Evolutionary conservation across 1,284 basidiomycete species (phyloP), one percentile per base, ranked within the genome.

Genomic region (Heterobasidion parviporum): DNA sequence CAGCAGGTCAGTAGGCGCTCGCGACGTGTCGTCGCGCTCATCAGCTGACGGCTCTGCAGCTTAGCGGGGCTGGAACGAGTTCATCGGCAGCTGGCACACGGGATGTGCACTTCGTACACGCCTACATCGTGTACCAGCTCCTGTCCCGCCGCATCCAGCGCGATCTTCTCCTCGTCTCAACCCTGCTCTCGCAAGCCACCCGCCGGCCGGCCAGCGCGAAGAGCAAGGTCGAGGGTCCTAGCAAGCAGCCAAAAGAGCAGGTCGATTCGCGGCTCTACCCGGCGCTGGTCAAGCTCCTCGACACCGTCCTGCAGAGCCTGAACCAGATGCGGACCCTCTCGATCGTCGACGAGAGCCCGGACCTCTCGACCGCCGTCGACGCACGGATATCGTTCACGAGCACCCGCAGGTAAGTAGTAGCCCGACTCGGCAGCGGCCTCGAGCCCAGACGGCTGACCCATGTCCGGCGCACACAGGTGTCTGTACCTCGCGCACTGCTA

Each of bases 321-420:
- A 81, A 81, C 53, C 90, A 92, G 68, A 88, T 94, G 80, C 79
- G 90, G 18, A 81, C 81, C 8, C 74, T 96, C 54, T 89, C 85
- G 52, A 81, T 94, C 46, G 90, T 96, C 15, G 92, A 96, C 64
- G 91, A 94, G 66, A 91, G 83, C 63, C 85, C 91, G 0, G 89
- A 92, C 60, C 77, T 95, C 8, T 80, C 86, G 0, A 75, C 83
- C 3, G 86, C 84, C 5, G 81, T 92, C 1, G 92, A 96, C 54
- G 86, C 83, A 0, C 75, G 90, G 44, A 69, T 89, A 50, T 80
- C 82, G 0, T 90, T 82, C 65, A 87, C 87, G 14, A 86, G 87
- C 64, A 89, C 86, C 1, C 79, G 80, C 53, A 81, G 87, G 87
- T 89, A 62, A 58, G 75, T 69, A 16, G 26, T 34, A 34, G 49